These are phyloP conservation scores for Sclerotinia glacialis DNA, from an alignment of 2,329 filamentous ascomycete species.

Conservation along the genomic window DNA sequence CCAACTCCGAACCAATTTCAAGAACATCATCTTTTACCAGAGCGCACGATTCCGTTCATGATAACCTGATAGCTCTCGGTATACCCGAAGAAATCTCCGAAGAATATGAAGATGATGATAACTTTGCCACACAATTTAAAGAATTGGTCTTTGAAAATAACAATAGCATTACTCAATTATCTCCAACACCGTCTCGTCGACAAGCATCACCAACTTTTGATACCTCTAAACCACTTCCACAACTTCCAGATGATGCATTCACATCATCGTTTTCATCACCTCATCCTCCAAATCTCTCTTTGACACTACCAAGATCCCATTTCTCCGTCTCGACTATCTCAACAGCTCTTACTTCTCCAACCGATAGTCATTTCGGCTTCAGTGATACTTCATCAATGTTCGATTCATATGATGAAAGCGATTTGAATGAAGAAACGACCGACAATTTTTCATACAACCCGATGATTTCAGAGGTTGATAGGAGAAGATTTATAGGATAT, in stretches of 20 bases:
- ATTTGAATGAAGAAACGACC: slow-evolving; percentile 30
- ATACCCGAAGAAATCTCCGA: slow-evolving; percentile 51
- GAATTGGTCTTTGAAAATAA: slow-evolving; percentile 28
- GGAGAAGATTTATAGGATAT: slow-evolving; percentile 29
- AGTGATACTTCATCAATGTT: slow-evolving; percentile 28
- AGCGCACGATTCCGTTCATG: not conserved
- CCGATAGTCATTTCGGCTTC: slow-evolving; percentile 33
- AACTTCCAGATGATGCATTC: slow-evolving; percentile 29
- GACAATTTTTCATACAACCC: slow-evolving; percentile 34
- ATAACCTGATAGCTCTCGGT: slow-evolving; percentile 29
- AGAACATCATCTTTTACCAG: slow-evolving; percentile 28
- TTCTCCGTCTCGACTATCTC: slow-evolving; percentile 38
- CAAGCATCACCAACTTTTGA: slow-evolving; percentile 22
- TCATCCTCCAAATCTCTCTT: slow-evolving; percentile 28
- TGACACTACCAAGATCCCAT: slow-evolving; percentile 34
- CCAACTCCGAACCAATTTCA: slow-evolving; percentile 19
- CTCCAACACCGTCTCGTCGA: slow-evolving; percentile 33
- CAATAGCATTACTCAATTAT: slow-evolving; percentile 32
- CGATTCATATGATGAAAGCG: slow-evolving; percentile 32
- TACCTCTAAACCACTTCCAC: slow-evolving; percentile 35
- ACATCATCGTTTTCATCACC: slow-evolving; percentile 25
- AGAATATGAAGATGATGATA: slow-evolving; percentile 57
- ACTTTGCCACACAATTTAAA: slow-evolving; percentile 51
- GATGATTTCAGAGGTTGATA: slow-evolving; percentile 21
- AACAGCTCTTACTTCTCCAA: slow-evolving; percentile 32